A percentile compares a stretch with the other conserved stretches of the same genome.
Evolutionary conservation across 768 basidiomycete species (phyloP).

Genomic region (Auriscalpium microsporum): DNA sequence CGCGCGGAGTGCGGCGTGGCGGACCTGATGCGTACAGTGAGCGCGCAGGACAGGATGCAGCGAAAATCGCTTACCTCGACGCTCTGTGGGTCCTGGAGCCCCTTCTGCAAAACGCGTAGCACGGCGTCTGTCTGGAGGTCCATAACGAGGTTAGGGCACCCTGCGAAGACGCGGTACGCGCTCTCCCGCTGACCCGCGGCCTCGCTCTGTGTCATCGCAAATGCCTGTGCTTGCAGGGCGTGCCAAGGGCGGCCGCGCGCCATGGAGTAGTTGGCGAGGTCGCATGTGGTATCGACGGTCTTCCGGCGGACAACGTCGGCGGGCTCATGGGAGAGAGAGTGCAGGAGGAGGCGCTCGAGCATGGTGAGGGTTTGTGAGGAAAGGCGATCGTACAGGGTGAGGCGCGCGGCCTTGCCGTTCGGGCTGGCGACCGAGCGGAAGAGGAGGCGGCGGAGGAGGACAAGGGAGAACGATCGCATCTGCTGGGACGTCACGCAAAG

Average conservation of each 20-base stretch:
- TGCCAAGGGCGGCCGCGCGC: conserved; percentile 73
- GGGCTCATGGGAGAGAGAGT: conserved; percentile 57
- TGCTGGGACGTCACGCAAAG: conserved; percentile 17
- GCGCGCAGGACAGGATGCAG: background rate
- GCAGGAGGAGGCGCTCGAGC: conserved; percentile 64
- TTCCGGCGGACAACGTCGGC: conserved; percentile 54
- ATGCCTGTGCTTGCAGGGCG: conserved; percentile 63
- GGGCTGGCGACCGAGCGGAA: conserved; percentile 49
- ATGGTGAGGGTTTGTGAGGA: conserved; percentile 55
- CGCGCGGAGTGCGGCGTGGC: conserved; percentile 63
- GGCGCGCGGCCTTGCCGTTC: conserved; percentile 27
- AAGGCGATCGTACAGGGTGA: conserved; percentile 73
- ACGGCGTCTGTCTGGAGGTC: conserved; percentile 69
- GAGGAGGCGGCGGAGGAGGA: conserved; percentile 69
- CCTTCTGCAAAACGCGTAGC: conserved; percentile 54
- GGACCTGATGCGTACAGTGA: conserved; percentile 38
- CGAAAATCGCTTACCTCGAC: conserved; percentile 43
- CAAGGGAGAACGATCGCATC: conserved; percentile 84
- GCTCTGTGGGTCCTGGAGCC: conserved; percentile 57
- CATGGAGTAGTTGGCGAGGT: conserved; percentile 72
- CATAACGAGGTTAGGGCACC: conserved; percentile 67
- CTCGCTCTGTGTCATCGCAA: conserved; percentile 47
- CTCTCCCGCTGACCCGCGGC: conserved; percentile 23
- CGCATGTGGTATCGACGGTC: conserved; percentile 66
- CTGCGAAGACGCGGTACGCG: conserved; percentile 65